Evolutionary conservation across 2,329 filamentous ascomycete genomes (phyloP), one percentile per base, ranked within the genome.

Genomic region (Aphanoascus verrucosus): DNA sequence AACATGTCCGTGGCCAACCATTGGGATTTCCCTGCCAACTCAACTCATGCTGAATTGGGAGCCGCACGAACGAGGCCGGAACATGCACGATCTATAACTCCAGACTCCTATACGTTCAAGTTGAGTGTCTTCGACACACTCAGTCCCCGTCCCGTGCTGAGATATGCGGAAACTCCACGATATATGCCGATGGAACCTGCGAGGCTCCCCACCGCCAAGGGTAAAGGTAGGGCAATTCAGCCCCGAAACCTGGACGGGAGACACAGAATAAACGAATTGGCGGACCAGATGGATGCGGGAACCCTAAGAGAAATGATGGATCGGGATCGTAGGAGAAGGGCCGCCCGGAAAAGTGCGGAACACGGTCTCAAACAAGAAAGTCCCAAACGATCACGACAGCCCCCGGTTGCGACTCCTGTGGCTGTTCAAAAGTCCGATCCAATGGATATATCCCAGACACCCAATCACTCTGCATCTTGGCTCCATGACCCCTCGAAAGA

Each of bases 231-330:
- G 69, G 77, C 57, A 67, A 80, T 83, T 14, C 75, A 79, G 0
- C 81, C 87, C 56, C 44, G 82, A 84, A 66, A 69, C 20, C 57
- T 69, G 70, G 81, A 63, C 69, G 86, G 65, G 70, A 87, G 70
- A 72, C 86, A 68, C 70, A 74, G 75, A 34, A 78, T 85, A 44
- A 80, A 83, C 55, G 78, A 80, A 43, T 67, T 97, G 43, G 93
- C 89, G 19, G 86, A 97, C 64, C 85, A 87, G 55, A 76, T 98
- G 52, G 88, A 88, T 69, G 86, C 93, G 2, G 81, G 85, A 50
- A 90, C 88, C 61, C 68, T 98, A 38, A 80, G 91, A 55, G 86
- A 94, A 65, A 75, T 97, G 31, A 85, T 98, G 80, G 93, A 98
- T 62, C 77, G 93, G 56, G 93, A 98, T 59, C 81, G 90, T 62